Evolutionary conservation across 352 stramenopile genomes (phyloP).

Genomic region (Globisporangium mamillatum): DNA sequence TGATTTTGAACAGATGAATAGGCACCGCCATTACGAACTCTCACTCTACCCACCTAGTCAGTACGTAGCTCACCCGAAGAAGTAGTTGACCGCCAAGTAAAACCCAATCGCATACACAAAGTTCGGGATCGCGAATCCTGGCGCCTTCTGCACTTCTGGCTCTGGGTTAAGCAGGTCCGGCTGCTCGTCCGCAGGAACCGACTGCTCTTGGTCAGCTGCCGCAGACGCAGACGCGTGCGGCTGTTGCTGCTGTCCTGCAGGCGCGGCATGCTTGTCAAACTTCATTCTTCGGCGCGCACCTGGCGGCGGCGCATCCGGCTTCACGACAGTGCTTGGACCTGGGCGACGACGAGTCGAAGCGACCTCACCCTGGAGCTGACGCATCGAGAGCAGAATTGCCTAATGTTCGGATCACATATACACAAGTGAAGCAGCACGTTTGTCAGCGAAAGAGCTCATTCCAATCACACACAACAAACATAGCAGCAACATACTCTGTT

Average conservation of each 20-base stretch:
- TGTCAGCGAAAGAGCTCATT: not conserved
- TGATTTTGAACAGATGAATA: not conserved
- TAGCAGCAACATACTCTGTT: conserved; percentile 47
- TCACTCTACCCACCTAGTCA: not conserved
- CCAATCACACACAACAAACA: not conserved
- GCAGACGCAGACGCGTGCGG: conserved; percentile 10
- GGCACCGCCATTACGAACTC: not conserved
- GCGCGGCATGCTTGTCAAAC: conserved; percentile 48
- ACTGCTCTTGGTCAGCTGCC: conserved; percentile 17
- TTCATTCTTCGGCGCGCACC: conserved; percentile 63
- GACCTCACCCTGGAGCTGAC: conserved; percentile 74
- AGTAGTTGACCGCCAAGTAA: conserved; percentile 71
- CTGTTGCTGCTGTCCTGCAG: conserved; percentile 8
- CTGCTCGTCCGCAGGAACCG: conserved; percentile 40
- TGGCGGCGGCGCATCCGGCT: conserved; percentile 47
- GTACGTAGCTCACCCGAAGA: conserved; percentile 33
- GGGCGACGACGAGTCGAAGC: conserved; percentile 46
- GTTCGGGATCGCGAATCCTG: conserved; percentile 46
- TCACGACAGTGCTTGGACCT: conserved; percentile 39
- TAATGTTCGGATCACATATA: conserved; percentile 16
- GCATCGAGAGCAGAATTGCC: conserved; percentile 77
- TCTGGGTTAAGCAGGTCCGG: conserved; percentile 40
- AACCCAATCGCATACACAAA: conserved; percentile 72
- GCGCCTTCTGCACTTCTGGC: conserved; percentile 47
- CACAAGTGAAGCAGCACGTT: not conserved